Evolutionary conservation across 2,329 filamentous ascomycete species (phyloP), one percentile per base, ranked within the genome.

Genomic region (Alternaria angustiovoidea): DNA sequence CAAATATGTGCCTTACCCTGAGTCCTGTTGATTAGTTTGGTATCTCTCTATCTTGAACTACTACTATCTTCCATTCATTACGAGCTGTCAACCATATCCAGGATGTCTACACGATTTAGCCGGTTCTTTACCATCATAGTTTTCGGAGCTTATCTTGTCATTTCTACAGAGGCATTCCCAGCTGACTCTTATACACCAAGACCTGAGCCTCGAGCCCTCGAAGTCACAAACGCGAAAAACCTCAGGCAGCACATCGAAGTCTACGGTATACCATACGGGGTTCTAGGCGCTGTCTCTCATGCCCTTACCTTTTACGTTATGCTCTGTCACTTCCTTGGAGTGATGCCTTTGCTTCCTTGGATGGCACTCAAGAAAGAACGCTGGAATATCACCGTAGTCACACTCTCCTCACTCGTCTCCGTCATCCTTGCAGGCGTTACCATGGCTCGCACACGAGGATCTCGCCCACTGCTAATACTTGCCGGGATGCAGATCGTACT

Each of bases 401-500:
- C 51, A 9, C 5, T 59, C 8, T 59, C 56, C 18, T 59, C 56
- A 14, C 49, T 59, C 56, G 41, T 54, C 34, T 59, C 56, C 14
- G 39, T 54, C 51, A 54, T 48, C 43, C 51, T 59, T 20, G 47
- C 56, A 9, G 28, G 39, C 18, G 51, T 59, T 36, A 54, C 56
- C n/a, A 43, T 59, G 32, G 56, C 56, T 3, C 39, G 56, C 5
- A 54, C 56, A 28, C 41, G 26, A 22, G 43, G 56, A n/a, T 54
- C 49, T 1, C 49, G 41, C 6, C 49, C 56, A 24, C 6, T 59
- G 7, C 26, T 59, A 12, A 54, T 54, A 42, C 51, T 59, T 30
- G 56, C 56, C 4, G 56, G 56, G 4, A 59, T 59, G 56, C 56
- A 54, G 9, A 59, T 59, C 16, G 51, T 54, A 9, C 42, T 59